A percentile compares a stretch with the other conserved stretches of the same genome.
These are phyloP conservation scores for Coccomyxa sp. DNA, from an alignment of 139 green algal species.

Conservation along the genomic window DNA sequence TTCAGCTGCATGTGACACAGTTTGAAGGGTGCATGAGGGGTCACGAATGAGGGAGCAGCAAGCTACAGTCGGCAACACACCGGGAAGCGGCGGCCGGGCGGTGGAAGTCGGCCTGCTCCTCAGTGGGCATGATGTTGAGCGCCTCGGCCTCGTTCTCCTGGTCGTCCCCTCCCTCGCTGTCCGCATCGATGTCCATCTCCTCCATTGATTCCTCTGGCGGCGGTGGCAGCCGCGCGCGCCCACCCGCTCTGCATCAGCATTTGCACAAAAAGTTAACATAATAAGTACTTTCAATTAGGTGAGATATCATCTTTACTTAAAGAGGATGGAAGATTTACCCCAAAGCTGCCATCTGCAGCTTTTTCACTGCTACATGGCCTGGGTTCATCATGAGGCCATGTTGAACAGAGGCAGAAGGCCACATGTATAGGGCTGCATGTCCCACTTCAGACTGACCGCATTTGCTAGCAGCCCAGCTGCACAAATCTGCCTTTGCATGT, in stretches of 20 bases:
- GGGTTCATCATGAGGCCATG: no score
- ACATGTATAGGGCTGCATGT: no score
- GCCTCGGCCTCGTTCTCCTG: not conserved
- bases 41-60: not conserved
- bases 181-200: not conserved
- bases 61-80: not conserved
- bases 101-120: constrained; percentile 10
- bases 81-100: not conserved
- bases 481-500: not conserved
- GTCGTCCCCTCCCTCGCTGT: not conserved
- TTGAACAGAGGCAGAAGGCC: no score
- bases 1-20: no score
- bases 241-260: not conserved
- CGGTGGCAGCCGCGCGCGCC: not conserved
- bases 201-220: no score
- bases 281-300: not conserved
- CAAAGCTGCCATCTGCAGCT: no score
- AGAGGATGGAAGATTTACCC: not conserved
- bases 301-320: not conserved
- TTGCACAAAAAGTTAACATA: not conserved
- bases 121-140: constrained; percentile 10
- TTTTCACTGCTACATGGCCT: no score
- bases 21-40: no score
- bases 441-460: no score
- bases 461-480: no score